Evolutionary conservation across 768 basidiomycete genomes (phyloP), one percentile per base, ranked within the genome.

Genomic region (Agrocybe pediades): DNA sequence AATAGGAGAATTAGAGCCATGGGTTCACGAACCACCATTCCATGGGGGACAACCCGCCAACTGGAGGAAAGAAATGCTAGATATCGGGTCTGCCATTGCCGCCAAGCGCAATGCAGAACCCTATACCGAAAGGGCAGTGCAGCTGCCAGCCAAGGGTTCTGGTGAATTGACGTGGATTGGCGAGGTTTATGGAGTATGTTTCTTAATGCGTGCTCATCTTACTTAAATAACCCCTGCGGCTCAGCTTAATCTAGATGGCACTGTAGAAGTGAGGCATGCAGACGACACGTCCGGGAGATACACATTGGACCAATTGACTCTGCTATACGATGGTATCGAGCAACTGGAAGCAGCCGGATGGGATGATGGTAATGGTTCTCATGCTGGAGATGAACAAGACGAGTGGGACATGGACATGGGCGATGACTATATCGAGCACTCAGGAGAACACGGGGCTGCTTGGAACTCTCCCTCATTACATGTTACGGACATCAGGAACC

Each of bases 1-100:
- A 46, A 88, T 98, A 23, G 95, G 95, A 23, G 91, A 95, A 69
- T 67, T 92, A 21, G 93, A 94, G 64, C 66, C 78, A 20, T 92
- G 90, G 87, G 84, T 92, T 21, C 80, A 83, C 43, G 87, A 93
- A 61, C 59, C 71, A 29, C 80, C 83, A 0, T 68, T 78, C 21
- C 64, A 74, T 20, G 73, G 79, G 52, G 82, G 82, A 5, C 77
- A 83, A 49, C 68, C 85, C 44, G 68, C 71, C 43, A 87, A 88
- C 7, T 92, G 90, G 88, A 78, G 89, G 61, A 84, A 83, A 63
- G 82, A 81, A 29, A 80, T 92, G 82, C 73, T 79, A 25, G 80
- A 86, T n/a, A 68, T 91, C 20, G 90, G 90, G 9, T 69, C 72
- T 23, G 62, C 64, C 39, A 78, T 90, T 58, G 85, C 88, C 30